These are phyloP conservation scores for Stagonosporopsis chrysanthemi DNA, from an alignment of 2,329 filamentous ascomycete species.

Conservation along the genomic window DNA sequence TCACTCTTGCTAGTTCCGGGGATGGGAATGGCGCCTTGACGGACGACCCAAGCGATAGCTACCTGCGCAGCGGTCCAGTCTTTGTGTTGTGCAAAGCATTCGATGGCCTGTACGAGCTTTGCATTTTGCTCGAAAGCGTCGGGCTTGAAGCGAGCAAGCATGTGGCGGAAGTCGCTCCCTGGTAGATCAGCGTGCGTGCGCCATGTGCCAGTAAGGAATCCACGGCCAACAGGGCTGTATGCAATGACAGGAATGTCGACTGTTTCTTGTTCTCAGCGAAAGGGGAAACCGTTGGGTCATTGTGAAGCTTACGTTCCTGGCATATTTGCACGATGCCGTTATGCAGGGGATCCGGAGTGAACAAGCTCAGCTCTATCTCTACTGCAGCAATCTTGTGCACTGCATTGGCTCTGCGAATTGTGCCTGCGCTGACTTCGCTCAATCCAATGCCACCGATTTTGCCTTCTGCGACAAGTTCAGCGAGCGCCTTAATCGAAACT, in stretches of 20 bases:
- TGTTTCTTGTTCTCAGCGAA: neutral
- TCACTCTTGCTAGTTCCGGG: conserved; percentile 65
- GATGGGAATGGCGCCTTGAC: conserved; percentile 67
- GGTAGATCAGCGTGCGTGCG: conserved; percentile 49
- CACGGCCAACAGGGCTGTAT: conserved; percentile 74
- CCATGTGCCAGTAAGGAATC: conserved; percentile 51
- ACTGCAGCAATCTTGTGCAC: conserved; percentile 65
- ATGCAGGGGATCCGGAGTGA: conserved; percentile 62
- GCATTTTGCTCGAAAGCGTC: conserved; percentile 69
- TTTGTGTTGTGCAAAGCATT: conserved; percentile 65
- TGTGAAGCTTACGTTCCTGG: neutral
- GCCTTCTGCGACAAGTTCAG: conserved; percentile 47
- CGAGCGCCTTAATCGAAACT: conserved; percentile 52
- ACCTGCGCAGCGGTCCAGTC: conserved; percentile 65
- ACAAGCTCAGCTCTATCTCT: conserved; percentile 68
- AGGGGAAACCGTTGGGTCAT: neutral
- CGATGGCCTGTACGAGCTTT: conserved; percentile 65
- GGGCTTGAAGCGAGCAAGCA: conserved; percentile 47
- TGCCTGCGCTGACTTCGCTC: conserved; percentile 56
- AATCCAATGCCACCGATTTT: conserved; percentile 57
- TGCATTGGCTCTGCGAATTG: conserved; percentile 57
- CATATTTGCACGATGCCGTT: conserved; percentile 67
- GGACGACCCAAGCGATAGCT: conserved; percentile 67
- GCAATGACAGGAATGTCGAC: conserved; percentile 70
- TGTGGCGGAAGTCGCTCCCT: conserved; percentile 45